phyloP scores from a whole-genome alignment of 2,329 filamentous ascomycete genomes.

The Cryphonectria japonica region DNA sequence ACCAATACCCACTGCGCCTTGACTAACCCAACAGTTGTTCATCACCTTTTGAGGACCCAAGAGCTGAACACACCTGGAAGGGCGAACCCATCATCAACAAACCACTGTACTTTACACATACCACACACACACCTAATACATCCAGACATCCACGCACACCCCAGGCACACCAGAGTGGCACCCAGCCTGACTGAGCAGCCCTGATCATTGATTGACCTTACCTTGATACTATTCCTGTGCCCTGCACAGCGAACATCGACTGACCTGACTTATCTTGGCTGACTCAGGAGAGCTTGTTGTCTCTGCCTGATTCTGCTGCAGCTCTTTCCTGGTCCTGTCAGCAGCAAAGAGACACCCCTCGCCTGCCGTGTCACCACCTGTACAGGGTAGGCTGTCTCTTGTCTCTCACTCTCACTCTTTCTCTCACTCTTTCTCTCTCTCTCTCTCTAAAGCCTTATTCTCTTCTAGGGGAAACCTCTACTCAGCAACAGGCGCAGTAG shows the following conservation, averaged over 20 bases:
- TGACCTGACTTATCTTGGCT: slow-evolving; percentile 15
- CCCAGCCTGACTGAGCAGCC: not conserved
- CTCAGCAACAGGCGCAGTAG: slow-evolving; percentile 19
- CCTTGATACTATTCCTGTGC: not conserved
- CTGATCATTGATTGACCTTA: not conserved
- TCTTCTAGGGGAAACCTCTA: slow-evolving; percentile 6
- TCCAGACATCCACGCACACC: not conserved
- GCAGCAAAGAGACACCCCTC: slow-evolving; percentile 20
- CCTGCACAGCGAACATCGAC: not conserved
- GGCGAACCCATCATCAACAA: not conserved
- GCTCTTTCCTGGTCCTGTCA: not conserved
- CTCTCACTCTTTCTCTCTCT: not conserved
- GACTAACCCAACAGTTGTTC: not conserved
- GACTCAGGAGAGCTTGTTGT: slow-evolving; percentile 27
- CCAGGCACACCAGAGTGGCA: not conserved
- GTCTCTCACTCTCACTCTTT: not conserved
- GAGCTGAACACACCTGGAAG: slow-evolving; percentile 3
- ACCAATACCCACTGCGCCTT: not conserved
- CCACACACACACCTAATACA: not conserved
- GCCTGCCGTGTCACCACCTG: slow-evolving; percentile 22
- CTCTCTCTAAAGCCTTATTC: slow-evolving; percentile 10
- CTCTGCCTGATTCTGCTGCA: not conserved
- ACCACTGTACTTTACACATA: not conserved
- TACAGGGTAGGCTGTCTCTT: slow-evolving; percentile 22
- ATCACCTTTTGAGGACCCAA: not conserved